A percentile compares a stretch with the other conserved stretches of the same genome.
Conservation (phyloP, 331 rosid species). For the Quercus tomentella region DNA sequence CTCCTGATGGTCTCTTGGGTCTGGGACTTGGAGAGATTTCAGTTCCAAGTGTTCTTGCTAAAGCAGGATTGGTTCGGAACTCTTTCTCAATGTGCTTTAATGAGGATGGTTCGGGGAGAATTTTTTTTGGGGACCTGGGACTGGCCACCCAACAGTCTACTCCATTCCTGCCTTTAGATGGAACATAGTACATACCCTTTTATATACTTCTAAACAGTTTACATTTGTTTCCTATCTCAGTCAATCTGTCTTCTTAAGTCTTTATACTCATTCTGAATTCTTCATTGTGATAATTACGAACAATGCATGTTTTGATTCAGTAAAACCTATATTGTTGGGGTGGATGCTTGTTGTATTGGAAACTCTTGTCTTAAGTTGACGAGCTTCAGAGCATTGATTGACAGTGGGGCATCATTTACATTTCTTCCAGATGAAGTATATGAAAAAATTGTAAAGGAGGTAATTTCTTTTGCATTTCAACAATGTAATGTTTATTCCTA, state of each 20-base stretch:
- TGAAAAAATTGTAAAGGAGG: slow-evolving; percentile 68
- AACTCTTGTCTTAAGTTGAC: slow-evolving; percentile 61
- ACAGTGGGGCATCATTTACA: slow-evolving; percentile 91
- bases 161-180: slow-evolving; percentile 68
- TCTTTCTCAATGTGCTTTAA: slow-evolving; percentile 82
- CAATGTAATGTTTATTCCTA: background rate
- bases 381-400: slow-evolving; percentile 73
- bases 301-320: slow-evolving; percentile 32
- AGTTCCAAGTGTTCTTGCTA: slow-evolving; percentile 80
- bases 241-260: background rate
- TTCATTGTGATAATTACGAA: slow-evolving; percentile 19
- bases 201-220: slow-evolving; percentile 4
- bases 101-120: slow-evolving; percentile 76
- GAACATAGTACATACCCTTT: slow-evolving; percentile 51
- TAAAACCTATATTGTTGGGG: slow-evolving; percentile 70
- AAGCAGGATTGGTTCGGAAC: slow-evolving; percentile 61
- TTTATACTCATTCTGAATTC: background rate
- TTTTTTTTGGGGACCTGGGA: slow-evolving; percentile 89
- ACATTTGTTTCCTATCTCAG: background rate
- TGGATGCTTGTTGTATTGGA: slow-evolving; percentile 70
- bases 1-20: slow-evolving; percentile 94
- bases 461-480: slow-evolving; percentile 19
- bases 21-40: slow-evolving; percentile 84
- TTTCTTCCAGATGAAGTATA: slow-evolving; percentile 73
- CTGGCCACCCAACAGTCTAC: slow-evolving; percentile 66